A percentile compares a stretch with the other conserved stretches of the same genome.
These are phyloP conservation scores for Nannizziopsis barbatae DNA, from an alignment of 2,329 filamentous ascomycete species.

Conservation along the genomic window DNA sequence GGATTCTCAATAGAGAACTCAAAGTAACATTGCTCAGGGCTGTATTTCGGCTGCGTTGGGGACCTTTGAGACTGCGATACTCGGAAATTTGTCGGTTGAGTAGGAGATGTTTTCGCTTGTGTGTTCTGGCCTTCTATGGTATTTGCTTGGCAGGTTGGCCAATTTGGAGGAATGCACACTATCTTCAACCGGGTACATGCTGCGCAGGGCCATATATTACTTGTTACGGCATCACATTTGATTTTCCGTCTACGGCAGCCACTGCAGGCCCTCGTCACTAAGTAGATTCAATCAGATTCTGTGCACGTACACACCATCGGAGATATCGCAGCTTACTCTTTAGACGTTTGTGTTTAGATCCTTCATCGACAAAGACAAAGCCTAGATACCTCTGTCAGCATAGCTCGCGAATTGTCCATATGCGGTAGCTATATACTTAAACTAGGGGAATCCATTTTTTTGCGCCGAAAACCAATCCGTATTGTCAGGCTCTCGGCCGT, in stretches of 20 bases:
- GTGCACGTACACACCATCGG: background rate
- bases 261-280: constrained; percentile 95
- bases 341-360: constrained; percentile 91
- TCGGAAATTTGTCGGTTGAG: background rate
- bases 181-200: constrained; percentile 86
- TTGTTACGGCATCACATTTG: constrained; percentile 93
- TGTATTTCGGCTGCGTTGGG: background rate
- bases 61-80: background rate
- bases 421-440: no score
- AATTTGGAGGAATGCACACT: constrained; percentile 77
- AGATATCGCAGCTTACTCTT: constrained; percentile 56
- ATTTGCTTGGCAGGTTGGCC: background rate
- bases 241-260: constrained; percentile 92
- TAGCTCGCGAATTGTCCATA: background rate
- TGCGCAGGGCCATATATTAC: constrained; percentile 94
- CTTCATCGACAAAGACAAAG: constrained; percentile 98
- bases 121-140: background rate
- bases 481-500: no score
- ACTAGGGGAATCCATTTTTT: no score
- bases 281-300: constrained; percentile 7
- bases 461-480: no score
- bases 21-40: background rate
- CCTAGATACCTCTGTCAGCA: constrained; percentile 43
- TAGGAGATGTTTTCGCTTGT: background rate
- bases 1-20: background rate